Evolutionary conservation across 176 grass and related monocot genomes (phyloP).

Genomic region (Sorghum bicolor): DNA sequence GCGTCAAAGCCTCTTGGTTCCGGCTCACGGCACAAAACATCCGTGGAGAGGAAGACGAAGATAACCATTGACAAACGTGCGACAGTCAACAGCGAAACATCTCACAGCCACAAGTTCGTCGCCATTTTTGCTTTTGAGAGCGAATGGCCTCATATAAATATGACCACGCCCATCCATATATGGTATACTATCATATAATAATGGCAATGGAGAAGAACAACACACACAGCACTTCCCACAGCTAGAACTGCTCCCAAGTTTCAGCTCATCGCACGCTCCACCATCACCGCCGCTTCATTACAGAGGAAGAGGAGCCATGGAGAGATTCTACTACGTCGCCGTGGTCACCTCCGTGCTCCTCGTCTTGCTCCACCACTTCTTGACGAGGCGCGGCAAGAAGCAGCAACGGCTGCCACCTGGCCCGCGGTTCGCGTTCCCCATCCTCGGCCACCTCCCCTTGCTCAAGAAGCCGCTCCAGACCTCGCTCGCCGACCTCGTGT

Average conservation of each 20-base stretch:
- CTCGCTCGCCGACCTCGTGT: slow-evolving; percentile 22
- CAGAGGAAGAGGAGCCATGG: not conserved
- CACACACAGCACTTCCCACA: not conserved
- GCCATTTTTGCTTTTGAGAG: not conserved
- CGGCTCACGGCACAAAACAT: not conserved
- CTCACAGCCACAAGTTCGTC: not conserved
- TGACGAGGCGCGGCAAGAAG: not conserved
- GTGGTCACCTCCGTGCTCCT: not conserved
- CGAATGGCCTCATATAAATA: not conserved
- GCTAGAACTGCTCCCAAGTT: not conserved
- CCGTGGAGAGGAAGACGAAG: not conserved
- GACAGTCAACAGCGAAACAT: not conserved
- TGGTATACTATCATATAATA: not conserved
- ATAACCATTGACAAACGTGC: not conserved
- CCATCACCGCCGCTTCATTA: not conserved
- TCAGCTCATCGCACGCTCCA: not conserved
- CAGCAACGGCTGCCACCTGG: not conserved
- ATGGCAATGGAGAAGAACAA: not conserved
- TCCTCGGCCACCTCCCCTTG: slow-evolving; percentile 56
- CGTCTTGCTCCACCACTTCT: not conserved
- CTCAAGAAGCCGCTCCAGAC: slow-evolving; percentile 50
- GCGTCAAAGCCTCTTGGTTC: not conserved
- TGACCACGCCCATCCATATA: not conserved
- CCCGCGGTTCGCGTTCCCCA: slow-evolving; percentile 28
- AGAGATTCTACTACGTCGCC: not conserved